phyloP scores from a whole-genome alignment of 352 stramenopile species.

The Phytophthora nicotianae region DNA sequence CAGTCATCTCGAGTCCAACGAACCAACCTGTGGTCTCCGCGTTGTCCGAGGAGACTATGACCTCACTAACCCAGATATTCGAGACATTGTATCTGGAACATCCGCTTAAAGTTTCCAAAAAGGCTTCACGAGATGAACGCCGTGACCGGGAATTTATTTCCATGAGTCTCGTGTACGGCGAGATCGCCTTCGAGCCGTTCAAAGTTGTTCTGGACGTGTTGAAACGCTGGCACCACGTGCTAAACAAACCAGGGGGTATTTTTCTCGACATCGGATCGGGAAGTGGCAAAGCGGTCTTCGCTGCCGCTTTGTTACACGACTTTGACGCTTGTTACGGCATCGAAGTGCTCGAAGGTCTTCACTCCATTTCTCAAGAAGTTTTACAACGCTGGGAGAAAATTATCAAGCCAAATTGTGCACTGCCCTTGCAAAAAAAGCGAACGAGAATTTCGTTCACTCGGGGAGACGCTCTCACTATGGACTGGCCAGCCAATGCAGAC shows the following conservation, averaged over 20 bases:
- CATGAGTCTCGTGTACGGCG: slow-evolving; percentile 87
- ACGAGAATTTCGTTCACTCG: slow-evolving; percentile 74
- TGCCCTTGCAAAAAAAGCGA: slow-evolving; percentile 71
- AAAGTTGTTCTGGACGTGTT: slow-evolving; percentile 62
- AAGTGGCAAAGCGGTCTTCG: slow-evolving; percentile 89
- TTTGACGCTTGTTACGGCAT: slow-evolving; percentile 88
- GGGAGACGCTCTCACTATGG: slow-evolving; percentile 67
- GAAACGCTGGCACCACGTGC: slow-evolving; percentile 62
- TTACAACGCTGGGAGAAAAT: slow-evolving; percentile 59
- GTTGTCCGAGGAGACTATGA: slow-evolving; percentile 33
- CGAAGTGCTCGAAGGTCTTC: slow-evolving; percentile 87
- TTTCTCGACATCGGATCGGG: slow-evolving; percentile 91
- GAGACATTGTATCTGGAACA: slow-evolving; percentile 51
- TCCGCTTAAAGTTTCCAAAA: slow-evolving; percentile 40
- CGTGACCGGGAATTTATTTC: slow-evolving; percentile 63
- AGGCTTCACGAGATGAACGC: slow-evolving; percentile 44
- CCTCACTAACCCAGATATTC: slow-evolving; percentile 42
- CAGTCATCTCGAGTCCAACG: slow-evolving; percentile 13
- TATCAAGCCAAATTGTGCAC: slow-evolving; percentile 48
- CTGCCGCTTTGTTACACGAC: slow-evolving; percentile 79
- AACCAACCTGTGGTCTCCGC: slow-evolving; percentile 33
- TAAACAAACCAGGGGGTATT: slow-evolving; percentile 66
- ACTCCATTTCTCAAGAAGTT: slow-evolving; percentile 63
- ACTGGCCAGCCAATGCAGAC: slow-evolving; percentile 70
- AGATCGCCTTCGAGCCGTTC: slow-evolving; percentile 89